Percentiles rank a stretch among this genome's conserved stretches.
Evolutionary conservation across 1,284 basidiomycete genomes (phyloP).

Genomic region (Ustilago trichophora): DNA sequence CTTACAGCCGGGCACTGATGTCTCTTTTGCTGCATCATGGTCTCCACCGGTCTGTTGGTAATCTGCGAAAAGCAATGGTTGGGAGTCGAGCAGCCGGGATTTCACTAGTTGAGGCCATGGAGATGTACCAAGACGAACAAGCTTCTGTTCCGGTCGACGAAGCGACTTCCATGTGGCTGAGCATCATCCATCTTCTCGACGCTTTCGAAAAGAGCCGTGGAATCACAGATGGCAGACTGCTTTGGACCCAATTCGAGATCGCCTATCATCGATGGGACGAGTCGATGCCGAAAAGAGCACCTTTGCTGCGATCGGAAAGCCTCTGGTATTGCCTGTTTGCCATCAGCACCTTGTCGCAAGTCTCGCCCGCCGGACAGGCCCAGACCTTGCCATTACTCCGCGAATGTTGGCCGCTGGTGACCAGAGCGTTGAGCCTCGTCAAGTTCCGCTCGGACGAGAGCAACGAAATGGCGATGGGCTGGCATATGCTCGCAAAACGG

Average conservation of each 20-base stretch:
- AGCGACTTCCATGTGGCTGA: conserved; percentile 79
- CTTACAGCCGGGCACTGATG: conserved; percentile 43
- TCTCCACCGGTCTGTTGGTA: conserved; percentile 40
- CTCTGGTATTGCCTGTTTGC: conserved; percentile 79
- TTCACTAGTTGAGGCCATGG: not conserved
- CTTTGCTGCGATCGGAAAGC: conserved; percentile 68
- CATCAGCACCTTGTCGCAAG: conserved; percentile 80
- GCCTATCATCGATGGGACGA: conserved; percentile 47
- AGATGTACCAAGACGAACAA: conserved; percentile 54
- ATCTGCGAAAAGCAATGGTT: conserved; percentile 17
- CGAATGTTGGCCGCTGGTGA: conserved; percentile 75
- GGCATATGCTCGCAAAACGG: conserved; percentile 72
- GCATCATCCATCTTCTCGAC: conserved; percentile 73
- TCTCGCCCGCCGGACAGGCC: conserved; percentile 73
- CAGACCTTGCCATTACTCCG: conserved; percentile 70
- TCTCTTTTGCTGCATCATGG: conserved; percentile 51
- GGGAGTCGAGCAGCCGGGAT: too few relatives aligned
- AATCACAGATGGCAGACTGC: conserved; percentile 19
- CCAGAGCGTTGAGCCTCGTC: conserved; percentile 26
- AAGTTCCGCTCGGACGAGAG: conserved; percentile 73
- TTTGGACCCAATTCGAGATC: conserved; percentile 50
- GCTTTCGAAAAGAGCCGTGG: conserved; percentile 30
- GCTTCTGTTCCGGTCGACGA: conserved; percentile 61
- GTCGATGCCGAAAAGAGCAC: conserved; percentile 69
- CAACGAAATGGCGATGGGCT: conserved; percentile 69